Conservation (phyloP, 1,284 basidiomycete genomes). For the Hypsizygus ulmarius region DNA sequence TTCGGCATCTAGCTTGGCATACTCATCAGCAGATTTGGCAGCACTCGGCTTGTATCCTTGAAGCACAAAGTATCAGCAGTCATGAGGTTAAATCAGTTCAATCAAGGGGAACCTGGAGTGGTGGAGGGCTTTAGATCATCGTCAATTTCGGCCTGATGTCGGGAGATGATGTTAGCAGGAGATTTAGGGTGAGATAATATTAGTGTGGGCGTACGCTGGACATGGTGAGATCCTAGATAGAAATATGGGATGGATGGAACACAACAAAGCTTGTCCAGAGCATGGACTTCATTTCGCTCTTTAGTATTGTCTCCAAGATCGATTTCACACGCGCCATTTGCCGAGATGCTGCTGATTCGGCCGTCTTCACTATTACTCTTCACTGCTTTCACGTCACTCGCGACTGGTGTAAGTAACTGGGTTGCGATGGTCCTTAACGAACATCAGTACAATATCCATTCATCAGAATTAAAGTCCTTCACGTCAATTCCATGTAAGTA, state of each 20-base stretch:
- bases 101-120: slow-evolving; percentile 56
- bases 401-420: no score
- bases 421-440: neutral
- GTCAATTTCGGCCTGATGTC: slow-evolving; percentile 48
- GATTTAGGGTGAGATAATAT: neutral
- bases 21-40: slow-evolving; percentile 68
- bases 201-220: slow-evolving; percentile 24
- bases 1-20: slow-evolving; percentile 74
- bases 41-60: slow-evolving; percentile 72
- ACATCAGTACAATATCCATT: slow-evolving; percentile 7
- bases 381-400: no score
- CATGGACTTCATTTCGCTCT: neutral
- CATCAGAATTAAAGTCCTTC: slow-evolving; percentile 5
- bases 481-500: slow-evolving; percentile 7
- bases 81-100: slow-evolving; percentile 11
- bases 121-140: slow-evolving; percentile 62
- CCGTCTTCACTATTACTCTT: neutral
- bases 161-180: slow-evolving; percentile 9
- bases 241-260: slow-evolving; percentile 1
- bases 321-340: slow-evolving; percentile 48
- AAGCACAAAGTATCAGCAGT: slow-evolving; percentile 18
- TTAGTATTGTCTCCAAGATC: slow-evolving; percentile 34
- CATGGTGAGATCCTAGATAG: slow-evolving; percentile 19
- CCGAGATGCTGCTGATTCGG: slow-evolving; percentile 24
- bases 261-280: slow-evolving; percentile 9